These are phyloP conservation scores for Dalechampia spathulata DNA, from an alignment of 441 rosid genomes.

Conservation along the genomic window DNA sequence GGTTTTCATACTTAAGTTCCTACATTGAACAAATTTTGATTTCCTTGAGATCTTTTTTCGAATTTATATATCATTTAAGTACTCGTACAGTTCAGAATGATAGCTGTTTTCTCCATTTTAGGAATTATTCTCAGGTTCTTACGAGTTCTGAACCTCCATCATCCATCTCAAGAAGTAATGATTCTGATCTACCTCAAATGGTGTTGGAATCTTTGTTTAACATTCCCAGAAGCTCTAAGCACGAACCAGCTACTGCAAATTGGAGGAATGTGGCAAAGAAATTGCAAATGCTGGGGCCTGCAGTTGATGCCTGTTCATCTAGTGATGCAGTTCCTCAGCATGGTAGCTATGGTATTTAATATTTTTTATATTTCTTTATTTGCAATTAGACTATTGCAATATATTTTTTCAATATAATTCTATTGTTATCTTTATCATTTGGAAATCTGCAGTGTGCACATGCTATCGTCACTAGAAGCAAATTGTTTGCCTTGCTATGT, in stretches of 20 bases:
- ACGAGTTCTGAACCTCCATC: slow-evolving; percentile 34
- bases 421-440: slow-evolving; percentile 21
- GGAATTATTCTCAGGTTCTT: slow-evolving; percentile 50
- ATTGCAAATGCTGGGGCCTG: slow-evolving; percentile 58
- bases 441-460: slow-evolving; percentile 12
- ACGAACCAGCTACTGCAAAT: slow-evolving; percentile 61
- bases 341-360: slow-evolving; percentile 39
- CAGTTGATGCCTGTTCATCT: slow-evolving; percentile 37
- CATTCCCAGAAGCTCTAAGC: slow-evolving; percentile 51
- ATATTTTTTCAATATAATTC: neutral
- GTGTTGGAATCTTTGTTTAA: slow-evolving; percentile 81
- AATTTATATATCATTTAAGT: too few species aligned
- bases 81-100: too few species aligned
- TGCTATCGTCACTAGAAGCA: slow-evolving; percentile 19
- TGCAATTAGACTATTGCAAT: slow-evolving; percentile 5
- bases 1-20: too few species aligned
- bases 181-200: slow-evolving; percentile 58
- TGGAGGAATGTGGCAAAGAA: slow-evolving; percentile 86
- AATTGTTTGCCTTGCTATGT: slow-evolving; percentile 5
- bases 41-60: too few species aligned
- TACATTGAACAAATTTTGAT: too few species aligned
- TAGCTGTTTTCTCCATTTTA: slow-evolving; percentile 25
- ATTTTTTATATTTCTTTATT: slow-evolving; percentile 9
- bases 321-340: slow-evolving; percentile 34
- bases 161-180: slow-evolving; percentile 29